Evolutionary conservation across 2,329 filamentous ascomycete genomes (phyloP).

Genomic region (Chaetomiaceae sp.): DNA sequence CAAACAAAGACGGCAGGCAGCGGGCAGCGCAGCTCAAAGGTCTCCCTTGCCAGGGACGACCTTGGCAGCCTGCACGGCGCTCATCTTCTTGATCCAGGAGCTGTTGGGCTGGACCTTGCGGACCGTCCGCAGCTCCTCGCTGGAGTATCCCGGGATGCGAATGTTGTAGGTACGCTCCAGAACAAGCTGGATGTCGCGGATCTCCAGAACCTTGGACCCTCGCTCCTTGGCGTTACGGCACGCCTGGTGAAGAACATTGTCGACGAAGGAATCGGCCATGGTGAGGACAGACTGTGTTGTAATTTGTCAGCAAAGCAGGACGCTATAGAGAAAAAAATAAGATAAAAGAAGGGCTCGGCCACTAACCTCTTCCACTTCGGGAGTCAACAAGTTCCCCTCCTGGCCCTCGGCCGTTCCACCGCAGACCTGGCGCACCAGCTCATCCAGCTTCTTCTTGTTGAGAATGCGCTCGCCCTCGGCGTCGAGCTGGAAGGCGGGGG

Average conservation of each 20-base stretch:
- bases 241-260: constrained; percentile 79
- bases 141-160: constrained; percentile 87
- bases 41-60: constrained; percentile 61
- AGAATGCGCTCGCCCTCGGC: constrained; percentile 87
- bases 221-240: constrained; percentile 92
- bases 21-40: constrained; percentile 29
- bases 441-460: constrained; percentile 97
- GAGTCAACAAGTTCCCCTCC: constrained; percentile 72
- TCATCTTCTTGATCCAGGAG: constrained; percentile 95
- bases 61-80: constrained; percentile 90
- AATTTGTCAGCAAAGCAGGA: constrained; percentile 2
- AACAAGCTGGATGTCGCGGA: constrained; percentile 77
- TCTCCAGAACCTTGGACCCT: constrained; percentile 83
- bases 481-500: constrained; percentile 80
- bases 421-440: constrained; percentile 89
- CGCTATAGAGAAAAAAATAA: constrained; percentile 12
- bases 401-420: constrained; percentile 69
- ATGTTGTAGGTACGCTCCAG: constrained; percentile 85
- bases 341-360: background rate
- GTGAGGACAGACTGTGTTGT: constrained; percentile 68
- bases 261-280: constrained; percentile 91
- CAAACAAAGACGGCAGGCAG: background rate
- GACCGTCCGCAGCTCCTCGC: constrained; percentile 90
- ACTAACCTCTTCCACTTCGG: constrained; percentile 91
- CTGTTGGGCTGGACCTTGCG: constrained; percentile 85